Base-by-base conservation (phyloP, 1,139 yeast genomes). In the Hansenula sp. region DNA sequence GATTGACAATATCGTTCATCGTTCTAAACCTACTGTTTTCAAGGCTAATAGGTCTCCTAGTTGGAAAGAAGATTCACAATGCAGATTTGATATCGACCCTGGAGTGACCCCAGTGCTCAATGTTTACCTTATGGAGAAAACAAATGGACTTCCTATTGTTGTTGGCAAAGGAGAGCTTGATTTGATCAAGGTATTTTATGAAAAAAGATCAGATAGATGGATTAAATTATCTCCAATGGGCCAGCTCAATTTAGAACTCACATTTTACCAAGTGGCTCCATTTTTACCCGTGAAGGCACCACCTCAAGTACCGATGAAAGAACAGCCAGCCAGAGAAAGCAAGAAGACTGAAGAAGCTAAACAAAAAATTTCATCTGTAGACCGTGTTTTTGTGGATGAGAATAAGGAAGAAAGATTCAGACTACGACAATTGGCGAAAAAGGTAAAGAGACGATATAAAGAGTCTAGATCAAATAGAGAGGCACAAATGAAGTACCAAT, bases 61-160 rank as follows among this genome's bases (percentile, higher is more conserved):
- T 25, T 53, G 57, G 57, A 34, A 14, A 4, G 55, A 52, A 13
- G 45, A 43, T 17, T 53, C 57, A 14, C 56, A 53, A 29, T 39
- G 53, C 29, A 36, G 53, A 6, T 51, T 53, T 32, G 53, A 50
- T 18, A 50, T 53, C 10, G 44, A 38, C 7, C 53, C 52, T 0
- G 46, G 42, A 1, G 31, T 26, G 1, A 14, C 26, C 1, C 50
- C 53, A 0, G 38, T 43, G 10, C 32, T 53, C 17, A 36, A 32
- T 11, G 39, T 51, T 1, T 48, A 29, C 29, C 32, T 48, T 17
- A 45, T 53, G 53, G 51, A 51, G 29, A 28, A 21, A 7, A 13
- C 32, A 4, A 26, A 32, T 11, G 38, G 45, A 0, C 28, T 48
- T 2, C 56, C 56, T 1, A 11, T 26, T 7, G 40, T 51, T 3